Evolutionary conservation across 2,329 filamentous ascomycete species (phyloP), one percentile per base, ranked within the genome.

Genomic region (Beauveria caledonica): DNA sequence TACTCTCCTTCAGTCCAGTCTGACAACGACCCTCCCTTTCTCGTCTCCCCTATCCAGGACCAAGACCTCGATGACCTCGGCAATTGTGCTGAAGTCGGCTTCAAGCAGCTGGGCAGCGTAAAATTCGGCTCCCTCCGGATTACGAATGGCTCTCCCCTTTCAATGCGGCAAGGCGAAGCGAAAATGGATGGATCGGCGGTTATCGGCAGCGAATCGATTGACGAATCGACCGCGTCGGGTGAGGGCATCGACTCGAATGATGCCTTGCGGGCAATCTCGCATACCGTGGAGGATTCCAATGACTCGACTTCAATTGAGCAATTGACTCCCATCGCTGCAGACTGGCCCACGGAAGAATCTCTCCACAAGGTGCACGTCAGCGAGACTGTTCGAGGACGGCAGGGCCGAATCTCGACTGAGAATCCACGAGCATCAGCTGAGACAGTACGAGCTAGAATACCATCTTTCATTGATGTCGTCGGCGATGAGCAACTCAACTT

Each of bases 91-190:
- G 83, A 86, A 25, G 69, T 75, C 29, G 78, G 82, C n/a, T 86
- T 86, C 65, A 76, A 77, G 62, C 82, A 86, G 50, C 78, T 84
- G 36, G 85, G 85, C 3, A 81, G 78, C 11, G 86, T 85, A 67
- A 85, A 84, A 67, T 78, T 85, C 58, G 85, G 85, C 2, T 83
- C 83, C 1, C 67, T 87, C 54, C 79, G 82, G 40, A 86, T 87
- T 60, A 85, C 77, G 23, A 87, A 87, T 68, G 84, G 83, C 15
- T 73, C 75, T 3, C 84, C 85, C 2, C 70, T 70, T 15, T 71
- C 73, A n/a, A 83, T 78, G 51, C 72, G 76, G 60, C 51, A 65
- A 70, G 55, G 29, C 63, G 13, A 66, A 69, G n/a, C 48, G 65
- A 53, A 62, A 62, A n/a, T 15, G 62, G 33, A 48, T 44, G 33